Evolutionary conservation across 768 basidiomycete species (phyloP), one percentile per base, ranked within the genome.

Genomic region (Aureoboletus auriporus): DNA sequence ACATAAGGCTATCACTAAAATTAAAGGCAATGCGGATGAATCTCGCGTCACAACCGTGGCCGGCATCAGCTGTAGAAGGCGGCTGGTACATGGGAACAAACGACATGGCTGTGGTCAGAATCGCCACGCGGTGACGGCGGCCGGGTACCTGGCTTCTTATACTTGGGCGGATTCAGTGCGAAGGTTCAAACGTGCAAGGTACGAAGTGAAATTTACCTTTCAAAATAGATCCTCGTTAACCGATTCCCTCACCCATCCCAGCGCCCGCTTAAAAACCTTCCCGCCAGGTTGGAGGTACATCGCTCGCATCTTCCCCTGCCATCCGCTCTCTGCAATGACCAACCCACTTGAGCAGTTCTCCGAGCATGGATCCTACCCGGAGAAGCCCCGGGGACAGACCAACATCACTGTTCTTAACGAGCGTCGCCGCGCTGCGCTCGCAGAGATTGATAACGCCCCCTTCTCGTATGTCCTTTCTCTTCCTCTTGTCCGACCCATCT

Each of bases 361-460:
- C 20, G 66, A 63, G 13, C 62, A 58, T 13, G 68, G 20, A 5
- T 69, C 68, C 5, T 66, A 62, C 37, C 46, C 51, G 3, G 65
- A 68, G 27, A 69, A 68, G 46, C 23, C 26, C 8, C 46, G 27
- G 8, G 7, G 5, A 0, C 42, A 39, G 35, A 1, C 64, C 61
- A 52, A 72, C 58, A 54, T 72, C 59, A 26, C 65, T 53, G 64
- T 58, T 12, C 77, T 89, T 38, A 83, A 86, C 61, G 81, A 86
- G 63, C 79, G 83, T 42, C 82, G 93, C 53, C 78, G 87, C 14
- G 82, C 81, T 31, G 92, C 93, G 29, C 76, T 96, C 36, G 78
- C 84, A 11, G 89, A 94, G 65, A 79, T 95, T 51, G 93, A 95
- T 69, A 84, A 88, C 52, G 93, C 93, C 37, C 72, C 75, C 38